Evolutionary conservation across 768 basidiomycete species (phyloP), one percentile per base, ranked within the genome.

Genomic region (Lactarius tabidus): DNA sequence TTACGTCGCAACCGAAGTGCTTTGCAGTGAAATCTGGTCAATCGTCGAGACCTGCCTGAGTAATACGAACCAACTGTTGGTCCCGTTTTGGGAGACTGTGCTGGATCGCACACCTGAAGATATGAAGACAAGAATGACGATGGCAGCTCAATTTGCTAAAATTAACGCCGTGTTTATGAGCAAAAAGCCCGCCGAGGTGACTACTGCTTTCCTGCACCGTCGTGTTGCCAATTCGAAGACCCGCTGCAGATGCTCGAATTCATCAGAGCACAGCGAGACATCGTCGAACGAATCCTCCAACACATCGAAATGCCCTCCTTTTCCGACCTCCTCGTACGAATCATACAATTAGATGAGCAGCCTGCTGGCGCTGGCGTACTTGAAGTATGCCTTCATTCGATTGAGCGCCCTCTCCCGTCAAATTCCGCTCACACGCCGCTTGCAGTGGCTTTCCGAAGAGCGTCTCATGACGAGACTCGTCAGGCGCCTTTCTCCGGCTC

Each of bases 21-120:
- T 98, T 38, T 95, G 94, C 77, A 91, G 92, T 75, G 95, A 96
- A 71, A 89, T 96, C 77, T 97, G 94, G 89, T 91, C 90, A 26
- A 92, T 98, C 72, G 87, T 94, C 56, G 93, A 95, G 76, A 93
- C 92, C 1, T 91, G 93, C 71, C 79, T 96, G 71, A 82, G 81
- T 70, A 80, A 89, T 70, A 80, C 84, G 59, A 80, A 86, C 12
- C 85, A 89, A 64, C 81, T 97, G 60, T 81, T 98, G 59, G 79
- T 81, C 43, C 90, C 93, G 14, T 96, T 97, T 80, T 97, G 95
- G 95, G 93, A 97, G 75, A 86, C 85, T 20, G 87, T 93, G 20
- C 79, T 93, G 33, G 90, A 92, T 72, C 81, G 85, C 70, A 81
- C 89, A 3, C 82, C 90, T 18, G 91, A 93, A 53, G 92, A 93